Evolutionary conservation across 352 stramenopile genomes (phyloP).

Genomic region (Pythium phragmitis): DNA sequence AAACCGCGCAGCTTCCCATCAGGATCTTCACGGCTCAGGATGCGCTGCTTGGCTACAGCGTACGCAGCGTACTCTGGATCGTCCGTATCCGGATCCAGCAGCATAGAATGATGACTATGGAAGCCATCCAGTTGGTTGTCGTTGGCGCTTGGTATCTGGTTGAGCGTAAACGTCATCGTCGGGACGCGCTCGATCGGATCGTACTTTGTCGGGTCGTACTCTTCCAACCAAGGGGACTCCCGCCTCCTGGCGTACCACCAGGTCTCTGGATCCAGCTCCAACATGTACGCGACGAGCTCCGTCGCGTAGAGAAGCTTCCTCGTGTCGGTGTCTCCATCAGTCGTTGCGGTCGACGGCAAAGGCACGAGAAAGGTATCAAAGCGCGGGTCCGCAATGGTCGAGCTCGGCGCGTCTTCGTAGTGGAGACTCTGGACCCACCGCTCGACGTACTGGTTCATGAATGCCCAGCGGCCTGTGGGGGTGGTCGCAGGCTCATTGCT

Average conservation of each 20-base stretch:
- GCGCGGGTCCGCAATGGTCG: background rate
- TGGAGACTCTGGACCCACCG: background rate
- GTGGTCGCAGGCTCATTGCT: background rate
- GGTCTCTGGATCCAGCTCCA: background rate
- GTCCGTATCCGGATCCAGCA: background rate
- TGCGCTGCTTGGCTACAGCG: background rate
- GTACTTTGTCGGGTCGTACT: background rate
- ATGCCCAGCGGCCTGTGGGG: background rate
- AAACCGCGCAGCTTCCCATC: background rate
- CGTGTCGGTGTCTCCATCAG: background rate
- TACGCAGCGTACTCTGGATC: background rate
- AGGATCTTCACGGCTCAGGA: background rate
- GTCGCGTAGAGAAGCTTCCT: background rate
- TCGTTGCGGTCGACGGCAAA: background rate
- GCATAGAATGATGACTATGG: background rate
- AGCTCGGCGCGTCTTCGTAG: background rate
- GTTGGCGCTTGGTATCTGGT: background rate
- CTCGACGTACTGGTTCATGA: background rate
- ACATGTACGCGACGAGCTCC: slow-evolving; percentile 3
- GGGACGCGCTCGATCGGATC: background rate
- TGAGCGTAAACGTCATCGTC: background rate
- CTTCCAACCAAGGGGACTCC: background rate
- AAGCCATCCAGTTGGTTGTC: background rate
- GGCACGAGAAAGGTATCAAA: background rate
- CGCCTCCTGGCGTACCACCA: slow-evolving; percentile 2